Evolutionary conservation across 805 yeast species (phyloP), one percentile per base, ranked within the genome.

Genomic region (Wickerhamomyces pijperi): DNA sequence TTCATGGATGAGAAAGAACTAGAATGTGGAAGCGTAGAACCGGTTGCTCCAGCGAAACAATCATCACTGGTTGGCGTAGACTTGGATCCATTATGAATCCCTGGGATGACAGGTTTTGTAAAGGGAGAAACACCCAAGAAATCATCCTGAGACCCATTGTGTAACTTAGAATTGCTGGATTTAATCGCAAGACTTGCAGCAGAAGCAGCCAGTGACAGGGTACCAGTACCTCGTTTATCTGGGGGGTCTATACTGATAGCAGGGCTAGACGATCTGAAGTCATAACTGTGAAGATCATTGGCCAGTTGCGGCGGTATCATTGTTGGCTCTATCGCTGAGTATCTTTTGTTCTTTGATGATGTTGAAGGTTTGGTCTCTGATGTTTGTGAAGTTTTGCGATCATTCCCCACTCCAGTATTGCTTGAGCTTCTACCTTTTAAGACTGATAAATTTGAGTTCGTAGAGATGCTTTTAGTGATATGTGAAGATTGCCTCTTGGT

Each of bases 1-100:
- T 46, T 41, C 2, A 32, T 29, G 0, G 56, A 52, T 8, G 53
- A 46, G 1, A 41, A 12, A 11, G 50, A 45, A 19, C 48, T 32
- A 4, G 46, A 7, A 31, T 5, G 13, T 6, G 19, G 19, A 15
- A 9, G 19, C 5, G 12, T 9, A 11, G 5, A 11, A 31, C 8
- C 19, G 12, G 33, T 29, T 7, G 36, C 37, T 19, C 42, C 37
- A 13, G 38, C 40, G 16, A 40, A 36, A 4, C 38, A 21, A 21
- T 25, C 29, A 11, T 12, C 13, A 7, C n/a, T 25, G 4, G 34
- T 2, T 45, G 39, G 21, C 44, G 39, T 5, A 46, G 40, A 3
- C 37, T 32, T 20, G 41, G 39, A 3, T 39, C 38, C 2, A 28
- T 36, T 20, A 17, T 32, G 15, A 28, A 21, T 17, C 3, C 29